These are phyloP conservation scores for Colletotrichum paranaense DNA, from an alignment of 2,329 filamentous ascomycete species.

Conservation along the genomic window DNA sequence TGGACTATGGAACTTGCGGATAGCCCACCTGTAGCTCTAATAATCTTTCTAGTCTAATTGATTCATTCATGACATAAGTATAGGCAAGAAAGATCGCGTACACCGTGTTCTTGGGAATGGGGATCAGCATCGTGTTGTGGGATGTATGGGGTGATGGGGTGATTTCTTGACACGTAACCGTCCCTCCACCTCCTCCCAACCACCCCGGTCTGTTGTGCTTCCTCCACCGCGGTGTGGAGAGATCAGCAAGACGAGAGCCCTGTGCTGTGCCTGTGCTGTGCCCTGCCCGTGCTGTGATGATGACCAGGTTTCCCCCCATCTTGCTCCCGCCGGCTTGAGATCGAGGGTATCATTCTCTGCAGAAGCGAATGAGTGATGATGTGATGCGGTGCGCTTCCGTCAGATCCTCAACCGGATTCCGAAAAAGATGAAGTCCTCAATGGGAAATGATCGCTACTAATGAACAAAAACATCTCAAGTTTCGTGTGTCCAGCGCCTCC, in stretches of 20 bases:
- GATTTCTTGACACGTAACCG: slow-evolving; percentile 7
- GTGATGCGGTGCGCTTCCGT: background rate
- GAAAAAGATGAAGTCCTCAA: background rate
- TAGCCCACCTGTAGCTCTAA: background rate
- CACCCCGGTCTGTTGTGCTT: background rate
- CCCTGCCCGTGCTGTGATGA: slow-evolving; percentile 9
- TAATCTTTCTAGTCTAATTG: background rate
- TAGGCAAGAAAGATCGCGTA: background rate
- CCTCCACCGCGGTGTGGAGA: slow-evolving; percentile 5
- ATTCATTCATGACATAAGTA: background rate
- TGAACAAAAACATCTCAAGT: background rate
- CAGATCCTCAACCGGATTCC: background rate
- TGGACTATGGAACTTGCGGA: background rate
- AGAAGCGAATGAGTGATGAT: background rate
- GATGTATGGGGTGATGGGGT: background rate
- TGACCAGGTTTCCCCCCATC: background rate
- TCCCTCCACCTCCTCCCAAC: background rate
- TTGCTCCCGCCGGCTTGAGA: background rate
- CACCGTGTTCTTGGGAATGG: background rate
- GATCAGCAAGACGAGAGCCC: slow-evolving; percentile 17
- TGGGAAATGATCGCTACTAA: slow-evolving; percentile 14
- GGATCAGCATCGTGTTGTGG: slow-evolving; percentile 14
- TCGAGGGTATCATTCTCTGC: background rate
- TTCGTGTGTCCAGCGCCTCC: background rate
- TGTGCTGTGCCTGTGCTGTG: slow-evolving; percentile 21